phyloP scores from a whole-genome alignment of 2,329 filamentous ascomycete genomes.

The Ascochyta lentis region DNA sequence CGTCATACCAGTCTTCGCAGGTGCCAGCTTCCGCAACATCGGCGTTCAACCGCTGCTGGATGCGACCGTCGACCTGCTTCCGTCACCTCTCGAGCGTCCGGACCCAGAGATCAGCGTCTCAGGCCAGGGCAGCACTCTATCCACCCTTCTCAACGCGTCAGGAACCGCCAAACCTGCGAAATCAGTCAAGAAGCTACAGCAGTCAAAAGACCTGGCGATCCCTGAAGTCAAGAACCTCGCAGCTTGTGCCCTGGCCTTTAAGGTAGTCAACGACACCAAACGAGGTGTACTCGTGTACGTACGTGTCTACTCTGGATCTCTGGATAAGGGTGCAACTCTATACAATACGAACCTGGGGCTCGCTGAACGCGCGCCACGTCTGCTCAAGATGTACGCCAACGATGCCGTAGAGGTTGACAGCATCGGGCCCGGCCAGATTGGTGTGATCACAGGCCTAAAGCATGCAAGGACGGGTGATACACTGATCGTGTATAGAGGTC shows the following conservation, averaged over 20 bases:
- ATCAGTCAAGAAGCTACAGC: conserved; percentile 24
- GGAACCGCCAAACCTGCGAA: conserved; percentile 26
- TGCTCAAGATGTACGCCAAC: conserved; percentile 88
- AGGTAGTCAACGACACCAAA: conserved; percentile 87
- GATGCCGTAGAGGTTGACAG: conserved; percentile 84
- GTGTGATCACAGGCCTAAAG: conserved; percentile 89
- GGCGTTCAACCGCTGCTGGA: conserved; percentile 92
- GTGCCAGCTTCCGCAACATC: conserved; percentile 91
- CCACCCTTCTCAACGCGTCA: conserved; percentile 51
- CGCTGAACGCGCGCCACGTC: conserved; percentile 79
- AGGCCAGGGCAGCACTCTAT: conserved; percentile 60
- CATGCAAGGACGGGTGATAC: conserved; percentile 94
- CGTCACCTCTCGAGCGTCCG: conserved; percentile 79
- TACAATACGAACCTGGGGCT: conserved; percentile 86
- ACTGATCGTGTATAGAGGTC: conserved; percentile 73
- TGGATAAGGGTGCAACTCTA: conserved; percentile 75
- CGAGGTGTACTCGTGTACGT: conserved; percentile 91
- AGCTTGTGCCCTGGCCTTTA: conserved; percentile 79
- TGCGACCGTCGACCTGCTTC: conserved; percentile 85
- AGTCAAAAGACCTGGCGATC: conserved; percentile 23
- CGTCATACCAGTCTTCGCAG: conserved; percentile 87
- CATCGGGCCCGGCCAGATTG: conserved; percentile 87
- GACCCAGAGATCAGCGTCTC: conserved; percentile 79
- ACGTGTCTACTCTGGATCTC: conserved; percentile 83
- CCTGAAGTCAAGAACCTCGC: conserved; percentile 66